Evolutionary conservation across 352 stramenopile species (phyloP), one percentile per base, ranked within the genome.

Genomic region (Phytopythium cucurbitacearum): DNA sequence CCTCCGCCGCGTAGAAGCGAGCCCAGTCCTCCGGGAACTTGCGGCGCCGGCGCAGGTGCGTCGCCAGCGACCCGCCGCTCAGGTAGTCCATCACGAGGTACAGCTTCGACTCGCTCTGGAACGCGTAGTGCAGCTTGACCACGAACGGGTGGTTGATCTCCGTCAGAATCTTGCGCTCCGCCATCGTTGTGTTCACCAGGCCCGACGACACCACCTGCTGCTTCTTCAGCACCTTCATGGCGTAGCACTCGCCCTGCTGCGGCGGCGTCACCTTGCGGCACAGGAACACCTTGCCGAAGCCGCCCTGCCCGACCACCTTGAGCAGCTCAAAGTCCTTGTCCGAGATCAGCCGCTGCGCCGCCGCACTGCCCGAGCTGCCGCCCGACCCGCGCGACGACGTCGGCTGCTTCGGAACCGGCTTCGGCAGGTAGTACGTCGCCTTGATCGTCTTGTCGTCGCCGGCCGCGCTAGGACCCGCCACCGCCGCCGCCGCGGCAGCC

Each of bases 201-300:
- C 87, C 86, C 40, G 87, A 97, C 35, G 85, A 94, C 41, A 94
- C 81, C 21, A 98, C 83, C 43, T 96, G 81, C 48, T 93, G 79
- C 64, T 98, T 98, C 69, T 97, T 97, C 51, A 98, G 65, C 43
- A 98, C 89, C 64, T 99, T 99, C 85, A 99, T 98, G 3, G 97
- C 97, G 68, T 98, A 99, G 65, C 97, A 98, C 61, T 98, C 79
- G 37, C 91, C 86, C 41, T 94, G 95, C 51, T 89, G 80, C 7
- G 79, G 87, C 10, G 73, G 55, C 10, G 73, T 98, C 3, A 87
- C 90, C 73, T 99, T 98, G 51, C 92, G 84, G 5, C 97, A 97
- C 33, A 99, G 71, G 66, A 99, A 99, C 12, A 99, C 97, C 73
- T 99, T 98, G 71, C 94, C 95, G 67, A 98, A 98, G 60, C 65